phyloP scores from a whole-genome alignment of 306 rosid species.

The Coriaria nepalensis region DNA sequence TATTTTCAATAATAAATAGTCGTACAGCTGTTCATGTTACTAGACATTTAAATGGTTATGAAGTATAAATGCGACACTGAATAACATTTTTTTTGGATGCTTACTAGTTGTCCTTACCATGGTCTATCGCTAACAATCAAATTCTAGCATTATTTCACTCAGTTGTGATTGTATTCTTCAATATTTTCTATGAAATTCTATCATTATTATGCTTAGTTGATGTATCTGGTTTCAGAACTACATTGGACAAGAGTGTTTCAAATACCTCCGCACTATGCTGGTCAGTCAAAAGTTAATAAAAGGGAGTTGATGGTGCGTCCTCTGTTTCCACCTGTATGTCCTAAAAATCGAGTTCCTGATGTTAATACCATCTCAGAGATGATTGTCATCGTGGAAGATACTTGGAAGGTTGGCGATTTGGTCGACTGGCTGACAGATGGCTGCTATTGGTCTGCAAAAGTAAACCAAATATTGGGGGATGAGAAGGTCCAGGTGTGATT shows the following conservation, averaged over 20 bases:
- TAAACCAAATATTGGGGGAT: slow-evolving; percentile 32
- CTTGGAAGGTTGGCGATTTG: slow-evolving; percentile 72
- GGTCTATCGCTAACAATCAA: not conserved
- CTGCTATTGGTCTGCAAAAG: slow-evolving; percentile 71
- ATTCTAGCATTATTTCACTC: not conserved
- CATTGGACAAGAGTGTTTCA: slow-evolving; percentile 39
- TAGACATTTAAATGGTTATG: too few relatives aligned
- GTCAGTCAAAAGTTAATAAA: slow-evolving; percentile 11
- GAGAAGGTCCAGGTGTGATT: slow-evolving; percentile 41
- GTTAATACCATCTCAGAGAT: slow-evolving; percentile 28
- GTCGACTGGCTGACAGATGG: slow-evolving; percentile 66
- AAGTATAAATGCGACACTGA: too few relatives aligned
- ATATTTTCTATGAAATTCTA: not conserved
- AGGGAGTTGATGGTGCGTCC: slow-evolving; percentile 63
- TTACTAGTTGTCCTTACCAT: not conserved
- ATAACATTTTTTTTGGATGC: not conserved
- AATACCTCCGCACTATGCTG: slow-evolving; percentile 11
- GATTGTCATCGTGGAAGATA: slow-evolving; percentile 27
- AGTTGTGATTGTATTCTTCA: not conserved
- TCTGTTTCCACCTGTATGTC: slow-evolving; percentile 36
- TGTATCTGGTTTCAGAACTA: slow-evolving; percentile 34
- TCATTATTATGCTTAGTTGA: not conserved
- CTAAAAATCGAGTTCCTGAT: slow-evolving; percentile 36
- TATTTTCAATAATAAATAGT: too few relatives aligned
- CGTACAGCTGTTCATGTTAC: too few relatives aligned